Evolutionary conservation across 1,284 basidiomycete species (phyloP), one percentile per base, ranked within the genome.

Genomic region (Cryptococcus sp.): DNA sequence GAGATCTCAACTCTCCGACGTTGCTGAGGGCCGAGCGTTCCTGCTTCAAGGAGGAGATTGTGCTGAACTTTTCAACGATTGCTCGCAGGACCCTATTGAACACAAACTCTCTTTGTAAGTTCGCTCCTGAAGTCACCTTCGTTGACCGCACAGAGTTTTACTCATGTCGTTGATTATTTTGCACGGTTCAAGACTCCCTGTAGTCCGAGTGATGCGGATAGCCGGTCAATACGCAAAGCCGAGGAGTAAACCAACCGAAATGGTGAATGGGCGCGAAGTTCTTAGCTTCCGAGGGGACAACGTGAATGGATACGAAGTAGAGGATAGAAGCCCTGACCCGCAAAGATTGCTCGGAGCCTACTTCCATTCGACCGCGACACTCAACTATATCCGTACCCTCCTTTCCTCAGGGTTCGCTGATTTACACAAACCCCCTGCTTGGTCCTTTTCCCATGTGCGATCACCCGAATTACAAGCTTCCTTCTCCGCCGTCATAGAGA

Each of bases 181-280:
- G 58, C 95, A 92, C 88, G 94, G 92, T 53, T 89, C 86, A 14
- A 86, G 93, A 49, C 79, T 90, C 36, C 93, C 92, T n/a, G 87
- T 96, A 38, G 90, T 95, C 45, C 86, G 93, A 13, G 86, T 96
- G 59, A 90, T 90, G 5, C 83, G 93, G 33, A 95, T 96, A 64
- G 93, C 92, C 0, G 93, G 93, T 0, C 95, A 98, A 75, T 98
- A 97, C 66, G 95, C 93, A 35, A 98, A 98, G 76, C 95, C 95
- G 0, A 82, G 95, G 55, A 92, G 88, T 68, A 95, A 89, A 67
- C 80, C 82, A 4, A 92, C 84, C 23, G 95, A 98, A 73, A 85
- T 83, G 41, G 73, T 79, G 55, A 67, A 80, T 61, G 79, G 71
- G 60, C 65, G 61, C 58, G 74, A 77, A 53, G 73, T 77, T 5